Percentiles rank a stretch among this genome's conserved stretches.
phyloP scores from a whole-genome alignment of 371 early-diverging fungal genomes.

The Mucor indicus region DNA sequence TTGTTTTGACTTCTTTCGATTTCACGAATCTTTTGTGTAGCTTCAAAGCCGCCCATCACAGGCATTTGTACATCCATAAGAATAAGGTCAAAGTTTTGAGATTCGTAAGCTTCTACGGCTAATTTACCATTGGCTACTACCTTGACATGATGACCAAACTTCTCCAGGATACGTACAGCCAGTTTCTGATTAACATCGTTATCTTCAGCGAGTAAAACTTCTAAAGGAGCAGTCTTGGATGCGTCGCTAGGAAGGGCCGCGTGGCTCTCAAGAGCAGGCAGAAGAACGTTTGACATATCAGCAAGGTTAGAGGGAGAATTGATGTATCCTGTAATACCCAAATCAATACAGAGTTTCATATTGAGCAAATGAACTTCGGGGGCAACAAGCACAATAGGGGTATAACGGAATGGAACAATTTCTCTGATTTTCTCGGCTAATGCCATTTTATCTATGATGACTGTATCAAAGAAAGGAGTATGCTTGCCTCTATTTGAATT shows the following conservation, averaged over 20 bases:
- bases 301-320: constrained; percentile 56
- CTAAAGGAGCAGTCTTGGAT: constrained; percentile 50
- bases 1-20: constrained; percentile 49
- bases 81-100: constrained; percentile 61
- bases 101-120: constrained; percentile 70
- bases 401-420: constrained; percentile 51
- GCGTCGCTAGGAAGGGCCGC: constrained; percentile 59
- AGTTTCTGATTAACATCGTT: constrained; percentile 82
- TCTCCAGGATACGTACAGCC: constrained; percentile 71
- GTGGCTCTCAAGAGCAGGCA: constrained; percentile 68
- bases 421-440: constrained; percentile 56
- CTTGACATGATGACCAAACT: constrained; percentile 69
- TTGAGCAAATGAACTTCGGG: constrained; percentile 41
- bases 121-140: constrained; percentile 73
- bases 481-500: constrained; percentile 18
- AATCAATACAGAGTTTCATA: constrained; percentile 63
- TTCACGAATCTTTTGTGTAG: constrained; percentile 70
- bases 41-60: constrained; percentile 77
- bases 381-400: constrained; percentile 63
- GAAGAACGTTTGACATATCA: constrained; percentile 62
- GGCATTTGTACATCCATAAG: constrained; percentile 83
- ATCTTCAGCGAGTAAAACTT: constrained; percentile 79
- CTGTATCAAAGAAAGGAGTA: constrained; percentile 49
- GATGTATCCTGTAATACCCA: constrained; percentile 63
- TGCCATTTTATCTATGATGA: constrained; percentile 56